Conservation (phyloP, 225 moss, liverwort and hornwort species). For the Marchantia polymorpha region DNA sequence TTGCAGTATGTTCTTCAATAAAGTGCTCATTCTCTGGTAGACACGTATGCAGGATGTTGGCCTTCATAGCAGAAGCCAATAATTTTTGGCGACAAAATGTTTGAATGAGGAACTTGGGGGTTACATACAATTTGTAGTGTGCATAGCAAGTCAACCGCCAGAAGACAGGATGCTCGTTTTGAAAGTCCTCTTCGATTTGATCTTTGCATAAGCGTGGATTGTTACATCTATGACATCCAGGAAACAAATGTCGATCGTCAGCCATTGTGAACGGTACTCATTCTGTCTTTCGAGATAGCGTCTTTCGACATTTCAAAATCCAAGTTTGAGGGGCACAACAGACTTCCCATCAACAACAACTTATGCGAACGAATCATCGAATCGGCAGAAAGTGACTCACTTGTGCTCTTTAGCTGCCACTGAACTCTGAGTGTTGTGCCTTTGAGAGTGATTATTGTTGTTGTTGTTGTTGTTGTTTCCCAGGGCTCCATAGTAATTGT, state of each 20-base stretch:
- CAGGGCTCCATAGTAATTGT: slow-evolving; percentile 54
- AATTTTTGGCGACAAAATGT: no score
- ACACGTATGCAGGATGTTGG: no score
- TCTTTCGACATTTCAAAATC: no score
- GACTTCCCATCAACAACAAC: no score
- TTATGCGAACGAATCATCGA: no score
- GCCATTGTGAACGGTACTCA: background rate
- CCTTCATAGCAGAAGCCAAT: no score
- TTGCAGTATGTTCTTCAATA: no score
- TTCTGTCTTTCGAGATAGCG: no score
- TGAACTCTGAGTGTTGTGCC: slow-evolving; percentile 38
- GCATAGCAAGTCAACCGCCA: slow-evolving; percentile 91
- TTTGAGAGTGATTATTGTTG: slow-evolving; percentile 27
- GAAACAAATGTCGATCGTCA: background rate
- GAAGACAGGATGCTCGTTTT: slow-evolving; percentile 61
- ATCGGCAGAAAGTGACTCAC: slow-evolving; percentile 28
- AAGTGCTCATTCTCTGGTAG: no score
- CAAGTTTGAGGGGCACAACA: no score
- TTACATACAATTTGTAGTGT: slow-evolving; percentile 82
- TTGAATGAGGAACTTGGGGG: no score
- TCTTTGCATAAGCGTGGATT: slow-evolving; percentile 78
- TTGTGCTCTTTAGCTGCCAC: slow-evolving; percentile 63
- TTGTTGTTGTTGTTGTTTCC: slow-evolving; percentile 16
- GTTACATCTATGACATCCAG: slow-evolving; percentile 58
- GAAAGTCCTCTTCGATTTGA: slow-evolving; percentile 74